Evolutionary conservation across 306 rosid species (phyloP), one percentile per base, ranked within the genome.

Genomic region (Medicago ruthenica): DNA sequence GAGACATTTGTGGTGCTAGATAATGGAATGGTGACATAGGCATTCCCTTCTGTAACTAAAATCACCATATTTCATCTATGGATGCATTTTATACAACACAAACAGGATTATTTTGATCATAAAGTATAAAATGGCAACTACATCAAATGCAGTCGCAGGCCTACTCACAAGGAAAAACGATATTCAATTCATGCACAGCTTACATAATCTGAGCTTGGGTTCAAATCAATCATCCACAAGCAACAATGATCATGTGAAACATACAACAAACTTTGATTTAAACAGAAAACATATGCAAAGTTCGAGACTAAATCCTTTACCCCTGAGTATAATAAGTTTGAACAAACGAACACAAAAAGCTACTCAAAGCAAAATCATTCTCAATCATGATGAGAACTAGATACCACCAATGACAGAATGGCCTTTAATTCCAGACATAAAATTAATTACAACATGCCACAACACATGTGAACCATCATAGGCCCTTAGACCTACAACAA

Each of bases 141-240:
- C 66, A 60, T 60, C 41, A 60, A 60, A 60, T 27, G 17, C 18
- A 22, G 41, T 17, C 24, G 17, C 15, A 39, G 70, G 51, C 50
- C 18, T 39, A 5, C 17, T 65, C 51, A 39, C 31, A 67, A 22
- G 55, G 50, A 16, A 58, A 68, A 68, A 16, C 40, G 18, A 77
- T 44, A 77, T 68, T 34, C 51, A 67, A 57, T 40, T 50, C 54
- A 37, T 64, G 60, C 34, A 75, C 51, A 17, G n/a, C 42, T 10
- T 42, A 7, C 53, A 75, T 8, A 64, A 50, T 47, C 72, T 37
- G 45, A 50, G 64, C 71, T 58, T 58, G 16, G n/a, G 2, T 7
- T 58, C 47, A 63, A 34, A 34, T n/a, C 44, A 31, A 67, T 67
- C 6, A 39, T 51, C 57, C 31, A 66, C 67, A 67, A 7, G 37